These are phyloP conservation scores for Sporothrix brunneoviolacea DNA, from an alignment of 2,329 filamentous ascomycete genomes.

Conservation along the genomic window DNA sequence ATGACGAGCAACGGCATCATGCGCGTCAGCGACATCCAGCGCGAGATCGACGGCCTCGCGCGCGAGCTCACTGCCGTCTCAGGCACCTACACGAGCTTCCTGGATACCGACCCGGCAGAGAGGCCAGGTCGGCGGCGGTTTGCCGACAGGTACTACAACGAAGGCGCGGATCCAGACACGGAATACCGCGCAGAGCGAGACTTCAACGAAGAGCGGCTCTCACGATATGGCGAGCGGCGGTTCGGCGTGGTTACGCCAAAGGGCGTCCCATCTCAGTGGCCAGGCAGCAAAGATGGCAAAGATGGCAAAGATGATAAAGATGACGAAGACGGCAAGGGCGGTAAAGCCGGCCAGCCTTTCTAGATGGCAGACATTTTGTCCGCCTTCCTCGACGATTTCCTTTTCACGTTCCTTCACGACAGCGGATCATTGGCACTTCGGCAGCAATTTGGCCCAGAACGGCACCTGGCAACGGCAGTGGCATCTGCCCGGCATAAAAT, in stretches of 20 bases:
- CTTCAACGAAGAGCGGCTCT: slow-evolving; percentile 23
- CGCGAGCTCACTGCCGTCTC: slow-evolving; percentile 23
- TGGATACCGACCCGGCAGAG: slow-evolving; percentile 14
- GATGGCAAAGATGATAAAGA: neutral
- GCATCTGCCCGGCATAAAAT: slow-evolving; percentile 8
- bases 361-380: neutral
- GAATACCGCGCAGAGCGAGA: slow-evolving; percentile 20
- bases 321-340: neutral
- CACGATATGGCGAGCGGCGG: slow-evolving; percentile 23
- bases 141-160: slow-evolving; percentile 23
- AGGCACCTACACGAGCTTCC: slow-evolving; percentile 2
- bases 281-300: neutral
- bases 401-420: neutral
- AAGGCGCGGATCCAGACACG: slow-evolving; percentile 22
- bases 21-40: slow-evolving; percentile 26
- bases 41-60: slow-evolving; percentile 22
- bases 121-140: slow-evolving; percentile 11
- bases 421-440: neutral
- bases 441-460: neutral
- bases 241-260: slow-evolving; percentile 17
- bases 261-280: slow-evolving; percentile 2
- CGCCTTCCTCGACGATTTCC: neutral
- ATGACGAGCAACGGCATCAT: slow-evolving; percentile 31
- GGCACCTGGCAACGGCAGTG: neutral
- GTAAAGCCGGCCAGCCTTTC: slow-evolving; percentile 3